Evolutionary conservation across 1,284 basidiomycete genomes (phyloP), one percentile per base, ranked within the genome.

Genomic region (Austropuccinia psidii): DNA sequence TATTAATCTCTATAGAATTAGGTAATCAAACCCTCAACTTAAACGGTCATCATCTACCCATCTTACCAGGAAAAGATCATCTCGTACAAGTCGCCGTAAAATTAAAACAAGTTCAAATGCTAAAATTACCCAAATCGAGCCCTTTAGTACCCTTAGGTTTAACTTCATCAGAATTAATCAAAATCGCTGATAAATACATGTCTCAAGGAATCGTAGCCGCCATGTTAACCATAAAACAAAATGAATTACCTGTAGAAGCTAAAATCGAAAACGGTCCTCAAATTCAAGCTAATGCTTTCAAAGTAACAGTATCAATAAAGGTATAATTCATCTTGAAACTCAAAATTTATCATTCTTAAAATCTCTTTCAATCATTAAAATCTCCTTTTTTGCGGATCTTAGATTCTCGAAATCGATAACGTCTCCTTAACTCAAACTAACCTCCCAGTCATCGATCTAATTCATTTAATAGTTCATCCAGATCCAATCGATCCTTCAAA

Each of bases 171-270:
- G 67, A 70, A 27, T 37, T 70, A 39, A 24, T 70, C n/a, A 60
- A 58, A 27, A 70, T 70, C 29, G 54, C 67, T 27, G 67, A 70
- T n/a, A 70, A 70, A 47, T 70, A 70, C 45, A 70, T 70, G 67
- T 57, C 67, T 15, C 41, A 70, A 27, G 67, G 67, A 2, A 55
- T 70, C 39, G 67, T 70, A 11, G 67, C 49, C 27, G 67, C 67
- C 3, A 35, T 70, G 55, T 55, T 70, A 41, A 60, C 27, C 35
- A 55, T 70, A n/a, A 35, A 41, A 19, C 54, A 70, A 70, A 47
- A 70, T 11, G 54, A 54, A 13, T 15, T 70, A 13, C 7, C 17
- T n/a, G 55, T 60, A n/a, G 55, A 47, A 33, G 67, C 67, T 24
- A 57, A 21, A 27, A 54, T 31, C 17, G 43, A 47, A 31, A 35